Evolutionary conservation across 768 basidiomycete genomes (phyloP), one percentile per base, ranked within the genome.

Genomic region (Daedalea quercina): DNA sequence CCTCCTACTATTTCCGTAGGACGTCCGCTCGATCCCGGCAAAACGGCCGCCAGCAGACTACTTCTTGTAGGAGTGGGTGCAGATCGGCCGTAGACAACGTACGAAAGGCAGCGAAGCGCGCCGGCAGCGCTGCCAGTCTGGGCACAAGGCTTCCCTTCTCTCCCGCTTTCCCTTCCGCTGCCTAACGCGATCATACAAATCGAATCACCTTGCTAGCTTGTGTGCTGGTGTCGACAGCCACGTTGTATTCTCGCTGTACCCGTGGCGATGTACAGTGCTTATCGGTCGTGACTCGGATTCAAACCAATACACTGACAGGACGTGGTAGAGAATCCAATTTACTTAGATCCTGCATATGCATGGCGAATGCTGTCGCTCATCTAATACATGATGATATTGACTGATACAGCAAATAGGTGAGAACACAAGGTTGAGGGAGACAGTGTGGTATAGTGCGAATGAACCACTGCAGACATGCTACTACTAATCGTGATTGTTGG

Each of bases 11-110:
- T 28, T n/a, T 28, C 17, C 46, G 11, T 61, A 93, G 88, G 91
- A 92, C 57, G 82, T 90, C 31, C 79, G 81, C 54, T 88, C 87
- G 25, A 82, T 89, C 65, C 89, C 88, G 24, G 81, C 86, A 26
- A 90, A 90, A 72, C 78, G 89, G 3, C 89, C 90, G 20, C 88
- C 89, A 19, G 86, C 90, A 40, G 90, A 92, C 67, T 93, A 93
- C 63, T 93, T 93, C 69, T 70, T 93, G 46, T 91, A 68, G n/a
- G n/a, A n/a, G 54, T 43, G 34, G 34, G 15, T 40, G 37, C 13
- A 40, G 37, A 40, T 40, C 37, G 37, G 37, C 37, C 37, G 15
- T 15, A 40, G 37, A 40, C 37, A 6, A 40, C 19, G 3, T 15
- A 15, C 4, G 37, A 40, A 31, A 40, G 19, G 37, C 37, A 8